Percentiles rank a stretch among this genome's conserved stretches.
These are phyloP conservation scores for Entelexis paramagnoliae DNA, from an alignment of 1,139 yeast species.

Conservation along the genomic window DNA sequence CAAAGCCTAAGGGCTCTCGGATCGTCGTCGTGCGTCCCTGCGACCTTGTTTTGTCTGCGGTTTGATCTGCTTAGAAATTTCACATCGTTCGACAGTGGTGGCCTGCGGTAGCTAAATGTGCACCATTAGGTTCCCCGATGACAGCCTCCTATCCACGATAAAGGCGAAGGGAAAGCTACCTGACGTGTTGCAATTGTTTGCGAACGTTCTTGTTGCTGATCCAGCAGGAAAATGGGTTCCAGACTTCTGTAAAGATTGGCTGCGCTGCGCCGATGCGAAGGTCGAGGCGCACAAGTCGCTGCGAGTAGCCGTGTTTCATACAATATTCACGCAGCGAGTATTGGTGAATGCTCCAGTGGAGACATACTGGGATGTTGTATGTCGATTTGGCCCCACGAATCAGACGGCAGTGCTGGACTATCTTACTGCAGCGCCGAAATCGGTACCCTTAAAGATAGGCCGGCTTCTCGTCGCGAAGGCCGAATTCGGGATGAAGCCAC, in stretches of 20 bases:
- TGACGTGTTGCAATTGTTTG: conserved; percentile 1
- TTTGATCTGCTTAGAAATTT: conserved; percentile 6
- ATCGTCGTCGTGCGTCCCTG: too few relatives aligned
- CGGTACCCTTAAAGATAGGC: conserved; percentile 18
- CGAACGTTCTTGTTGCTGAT: neutral
- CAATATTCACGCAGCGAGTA: neutral
- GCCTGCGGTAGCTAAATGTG: conserved; percentile 4
- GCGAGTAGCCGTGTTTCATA: conserved; percentile 17
- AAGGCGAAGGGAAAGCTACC: neutral
- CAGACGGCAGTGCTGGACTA: conserved; percentile 20
- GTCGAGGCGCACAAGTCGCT: neutral
- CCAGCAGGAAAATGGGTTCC: neutral
- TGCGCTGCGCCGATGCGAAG: neutral
- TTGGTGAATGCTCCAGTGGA: conserved; percentile 24
- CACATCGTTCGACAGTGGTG: neutral
- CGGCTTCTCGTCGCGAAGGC: conserved; percentile 16
- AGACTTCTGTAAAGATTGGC: conserved; percentile 7
- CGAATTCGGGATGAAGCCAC: conserved; percentile 7
- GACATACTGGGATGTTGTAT: conserved; percentile 28
- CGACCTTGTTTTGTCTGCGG: neutral
- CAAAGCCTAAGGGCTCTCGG: neutral
- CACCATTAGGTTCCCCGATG: conserved; percentile 1
- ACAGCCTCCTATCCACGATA: neutral
- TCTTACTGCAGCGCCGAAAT: conserved; percentile 16
- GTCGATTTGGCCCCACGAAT: conserved; percentile 27